phyloP scores from a whole-genome alignment of 2,329 filamentous ascomycete species.

The Paecilomyces formosus region DNA sequence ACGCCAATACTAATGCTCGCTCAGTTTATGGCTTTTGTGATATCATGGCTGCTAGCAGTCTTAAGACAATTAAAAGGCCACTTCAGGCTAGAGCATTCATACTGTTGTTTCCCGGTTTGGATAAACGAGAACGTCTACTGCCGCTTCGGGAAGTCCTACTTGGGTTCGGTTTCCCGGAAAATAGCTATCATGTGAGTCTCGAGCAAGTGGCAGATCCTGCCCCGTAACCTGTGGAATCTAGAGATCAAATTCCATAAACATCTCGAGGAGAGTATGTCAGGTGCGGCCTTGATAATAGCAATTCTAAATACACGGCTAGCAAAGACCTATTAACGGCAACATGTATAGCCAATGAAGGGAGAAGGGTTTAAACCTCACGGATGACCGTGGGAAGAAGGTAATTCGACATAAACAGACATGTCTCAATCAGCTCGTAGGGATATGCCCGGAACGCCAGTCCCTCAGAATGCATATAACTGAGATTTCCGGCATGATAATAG shows the following conservation, averaged over 20 bases:
- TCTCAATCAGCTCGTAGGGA: not conserved
- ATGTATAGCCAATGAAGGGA: not conserved
- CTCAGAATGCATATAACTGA: not conserved
- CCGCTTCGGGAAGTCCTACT: not conserved
- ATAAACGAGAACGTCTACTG: not conserved
- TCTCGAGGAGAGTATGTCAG: not conserved
- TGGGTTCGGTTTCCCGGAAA: not conserved
- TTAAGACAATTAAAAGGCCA: not conserved
- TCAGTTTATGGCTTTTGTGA: not conserved
- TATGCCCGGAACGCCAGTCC: not conserved
- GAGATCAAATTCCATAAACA: not conserved
- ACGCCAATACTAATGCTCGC: not conserved
- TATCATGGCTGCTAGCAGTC: not conserved
- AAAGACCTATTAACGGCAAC: not conserved
- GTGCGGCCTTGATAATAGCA: not conserved
- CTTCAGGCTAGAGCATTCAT: not conserved
- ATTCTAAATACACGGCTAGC: not conserved
- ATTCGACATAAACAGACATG: not conserved
- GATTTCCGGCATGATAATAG: not conserved
- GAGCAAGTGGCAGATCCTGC: not conserved
- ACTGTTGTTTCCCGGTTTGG: not conserved
- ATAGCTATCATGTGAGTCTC: not conserved
- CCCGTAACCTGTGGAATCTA: not conserved
- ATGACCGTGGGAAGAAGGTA: not conserved
- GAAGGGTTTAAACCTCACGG: not conserved